Base-by-base conservation (phyloP, 257 asterid species). In the Cinchona pubescens region DNA sequence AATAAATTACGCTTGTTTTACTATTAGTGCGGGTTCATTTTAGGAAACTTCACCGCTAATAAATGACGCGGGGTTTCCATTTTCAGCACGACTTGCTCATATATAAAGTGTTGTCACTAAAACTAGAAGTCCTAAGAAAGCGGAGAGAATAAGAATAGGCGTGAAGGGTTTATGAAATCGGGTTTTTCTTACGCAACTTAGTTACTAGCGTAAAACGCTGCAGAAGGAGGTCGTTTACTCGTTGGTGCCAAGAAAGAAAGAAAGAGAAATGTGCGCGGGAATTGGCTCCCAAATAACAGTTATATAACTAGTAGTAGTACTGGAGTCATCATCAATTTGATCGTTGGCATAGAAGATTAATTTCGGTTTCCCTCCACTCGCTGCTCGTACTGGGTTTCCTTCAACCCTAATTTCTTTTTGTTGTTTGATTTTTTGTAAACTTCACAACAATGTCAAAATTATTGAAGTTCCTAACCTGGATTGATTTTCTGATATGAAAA, bases 341-440 rank as follows among this genome's bases (percentile, higher is more conserved):
- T 19, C 58, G 32, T 29, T 34, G 32, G 45, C 30, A 27, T 30
- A 58, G 19, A 29, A 23, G 27, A 35, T 32, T 21, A 56, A 64
- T 46, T 93, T 93, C 83, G 98, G 91, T 78, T 93, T 89, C 74
- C 97, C 98, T 71, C 98, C 98, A 16, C 94, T 93, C 85, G 92
- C 94, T 72, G 96, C 96, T 69, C 97, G 98, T 32, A 88, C 96
- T 21, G 91, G 97, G 97, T 90, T 55, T 63, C 4, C 37, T 19
- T 16, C 60, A 56, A n/a, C 23, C 49, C 30, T 37, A 43, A 5
- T 14, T 35, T 60, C 19, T 60, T 37, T 34, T 18, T n/a, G 3
- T n/a, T 59, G n/a, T 59, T 42, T 71, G 0, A 25, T 13, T 15
- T 12, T 60, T 61, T 25, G 2, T 30, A 27, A 42, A 45, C 2